Conservation (phyloP, 768 basidiomycete species). For the Paxillus involutus region DNA sequence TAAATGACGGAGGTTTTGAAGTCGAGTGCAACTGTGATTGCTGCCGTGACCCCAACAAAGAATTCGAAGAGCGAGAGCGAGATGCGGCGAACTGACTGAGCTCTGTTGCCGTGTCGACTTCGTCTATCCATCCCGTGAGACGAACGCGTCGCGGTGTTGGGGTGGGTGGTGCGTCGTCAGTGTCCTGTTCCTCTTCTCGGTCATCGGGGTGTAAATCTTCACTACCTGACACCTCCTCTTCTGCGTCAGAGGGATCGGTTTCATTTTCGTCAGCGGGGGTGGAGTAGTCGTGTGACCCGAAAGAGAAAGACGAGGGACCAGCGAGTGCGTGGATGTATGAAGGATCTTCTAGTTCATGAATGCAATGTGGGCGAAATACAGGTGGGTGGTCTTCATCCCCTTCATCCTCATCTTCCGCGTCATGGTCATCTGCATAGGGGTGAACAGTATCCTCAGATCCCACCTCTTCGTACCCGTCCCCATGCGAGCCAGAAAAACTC, state of each 20-base stretch:
- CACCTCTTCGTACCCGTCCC: slow-evolving; percentile 11
- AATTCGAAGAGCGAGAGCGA: slow-evolving; percentile 2
- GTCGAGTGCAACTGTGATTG: background rate
- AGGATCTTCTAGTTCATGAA: slow-evolving; percentile 51
- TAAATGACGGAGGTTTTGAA: background rate
- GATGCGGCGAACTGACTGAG: slow-evolving; percentile 48
- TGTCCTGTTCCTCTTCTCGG: slow-evolving; percentile 6
- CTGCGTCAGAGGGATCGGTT: background rate
- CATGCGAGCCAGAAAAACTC: slow-evolving; percentile 13
- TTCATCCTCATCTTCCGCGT: slow-evolving; percentile 19
- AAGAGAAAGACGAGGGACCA: slow-evolving; percentile 1
- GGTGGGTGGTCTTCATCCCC: slow-evolving; percentile 24
- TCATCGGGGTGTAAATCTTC: background rate
- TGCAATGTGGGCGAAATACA: slow-evolving; percentile 41
- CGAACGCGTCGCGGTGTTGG: slow-evolving; percentile 38
- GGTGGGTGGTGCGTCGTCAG: slow-evolving; percentile 18
- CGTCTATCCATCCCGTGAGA: slow-evolving; percentile 52
- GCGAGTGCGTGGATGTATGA: slow-evolving; percentile 24
- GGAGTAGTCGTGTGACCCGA: background rate
- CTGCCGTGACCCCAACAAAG: too few species aligned
- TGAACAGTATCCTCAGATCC: slow-evolving; percentile 19
- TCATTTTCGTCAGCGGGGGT: background rate
- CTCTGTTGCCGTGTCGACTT: slow-evolving; percentile 53
- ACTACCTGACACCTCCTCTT: background rate
- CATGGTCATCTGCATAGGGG: slow-evolving; percentile 27